A percentile compares a stretch with the other conserved stretches of the same genome.
These are phyloP conservation scores for Ramularia endophylla DNA, from an alignment of 2,329 filamentous ascomycete genomes.

Conservation along the genomic window DNA sequence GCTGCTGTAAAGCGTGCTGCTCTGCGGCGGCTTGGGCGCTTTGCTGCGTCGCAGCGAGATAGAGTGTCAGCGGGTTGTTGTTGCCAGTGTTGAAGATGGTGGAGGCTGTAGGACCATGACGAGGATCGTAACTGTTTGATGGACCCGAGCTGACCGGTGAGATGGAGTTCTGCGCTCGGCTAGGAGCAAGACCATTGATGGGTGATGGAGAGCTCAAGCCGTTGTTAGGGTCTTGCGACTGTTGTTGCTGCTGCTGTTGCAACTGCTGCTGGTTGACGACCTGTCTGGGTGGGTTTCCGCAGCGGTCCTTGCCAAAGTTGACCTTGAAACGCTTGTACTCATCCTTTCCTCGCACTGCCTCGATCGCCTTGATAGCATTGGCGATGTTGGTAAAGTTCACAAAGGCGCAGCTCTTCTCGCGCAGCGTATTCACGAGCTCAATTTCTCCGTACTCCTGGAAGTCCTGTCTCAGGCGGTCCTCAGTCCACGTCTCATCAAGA, in stretches of 20 bases:
- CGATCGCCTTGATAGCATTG: slow-evolving; percentile 98
- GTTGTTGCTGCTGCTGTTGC: slow-evolving; percentile 60
- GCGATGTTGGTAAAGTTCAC: slow-evolving; percentile 99
- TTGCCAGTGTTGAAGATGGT: slow-evolving; percentile 70
- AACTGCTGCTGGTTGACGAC: slow-evolving; percentile 58
- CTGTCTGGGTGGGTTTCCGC: slow-evolving; percentile 92
- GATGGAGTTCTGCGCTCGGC: slow-evolving; percentile 51
- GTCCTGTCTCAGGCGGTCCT: slow-evolving; percentile 91
- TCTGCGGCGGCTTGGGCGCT: slow-evolving; percentile 54
- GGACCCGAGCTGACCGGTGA: slow-evolving; percentile 55
- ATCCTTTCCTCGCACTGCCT: slow-evolving; percentile 87
- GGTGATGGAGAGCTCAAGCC: slow-evolving; percentile 51
- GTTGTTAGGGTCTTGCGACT: slow-evolving; percentile 48
- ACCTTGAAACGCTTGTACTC: slow-evolving; percentile 99
- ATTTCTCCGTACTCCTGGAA: slow-evolving; percentile 98
- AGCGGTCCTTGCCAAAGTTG: slow-evolving; percentile 98
- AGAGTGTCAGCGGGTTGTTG: slow-evolving; percentile 89
- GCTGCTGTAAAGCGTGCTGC: slow-evolving; percentile 46
- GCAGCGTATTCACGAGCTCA: slow-evolving; percentile 90
- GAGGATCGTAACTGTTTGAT: slow-evolving; percentile 54
- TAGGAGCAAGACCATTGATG: slow-evolving; percentile 52
- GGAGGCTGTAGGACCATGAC: slow-evolving; percentile 59
- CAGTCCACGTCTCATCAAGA: slow-evolving; percentile 93
- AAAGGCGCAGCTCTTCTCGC: slow-evolving; percentile 98
- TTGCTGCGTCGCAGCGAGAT: slow-evolving; percentile 57